Percentiles rank a stretch among this genome's conserved stretches.
Evolutionary conservation across 208 protist genomes (phyloP).

Genomic region (Wallacemonas rigidus): DNA sequence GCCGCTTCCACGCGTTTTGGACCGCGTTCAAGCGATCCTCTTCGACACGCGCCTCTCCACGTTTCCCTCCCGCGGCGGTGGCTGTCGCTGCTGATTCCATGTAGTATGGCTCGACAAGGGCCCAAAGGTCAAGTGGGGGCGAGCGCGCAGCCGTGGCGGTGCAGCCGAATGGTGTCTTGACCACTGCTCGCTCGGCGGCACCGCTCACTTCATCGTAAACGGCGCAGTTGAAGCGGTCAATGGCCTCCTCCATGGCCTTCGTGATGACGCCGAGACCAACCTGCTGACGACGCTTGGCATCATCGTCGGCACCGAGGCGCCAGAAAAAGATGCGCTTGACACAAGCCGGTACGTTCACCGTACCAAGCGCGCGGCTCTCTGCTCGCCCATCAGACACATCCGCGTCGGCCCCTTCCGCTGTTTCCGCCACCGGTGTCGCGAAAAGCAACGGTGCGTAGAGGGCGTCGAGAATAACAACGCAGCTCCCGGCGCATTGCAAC

Average conservation of each 20-base stretch:
- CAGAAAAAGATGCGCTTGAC: slow-evolving; percentile 61
- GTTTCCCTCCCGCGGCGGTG: too few species aligned
- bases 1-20: not conserved
- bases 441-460: slow-evolving; percentile 53
- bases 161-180: not conserved
- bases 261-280: slow-evolving; percentile 15
- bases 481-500: slow-evolving; percentile 35
- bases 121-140: slow-evolving; percentile 3
- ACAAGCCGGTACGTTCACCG: slow-evolving; percentile 39
- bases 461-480: slow-evolving; percentile 42
- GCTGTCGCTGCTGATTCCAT: not conserved
- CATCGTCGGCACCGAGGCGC: slow-evolving; percentile 28
- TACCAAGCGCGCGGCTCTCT: not conserved
- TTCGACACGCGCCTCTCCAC: too few species aligned
- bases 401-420: not conserved
- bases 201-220: slow-evolving; percentile 11
- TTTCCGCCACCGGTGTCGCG: not conserved
- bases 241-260: slow-evolving; percentile 17
- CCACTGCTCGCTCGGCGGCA: too few species aligned
- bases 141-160: not conserved
- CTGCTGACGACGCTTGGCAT: slow-evolving; percentile 1
- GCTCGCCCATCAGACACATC: not conserved
- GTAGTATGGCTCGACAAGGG: slow-evolving; percentile 2
- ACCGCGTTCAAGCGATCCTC: not conserved
- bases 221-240: not conserved